Evolutionary conservation across 2,329 filamentous ascomycete genomes (phyloP).

Genomic region (Talaromyces sp.): DNA sequence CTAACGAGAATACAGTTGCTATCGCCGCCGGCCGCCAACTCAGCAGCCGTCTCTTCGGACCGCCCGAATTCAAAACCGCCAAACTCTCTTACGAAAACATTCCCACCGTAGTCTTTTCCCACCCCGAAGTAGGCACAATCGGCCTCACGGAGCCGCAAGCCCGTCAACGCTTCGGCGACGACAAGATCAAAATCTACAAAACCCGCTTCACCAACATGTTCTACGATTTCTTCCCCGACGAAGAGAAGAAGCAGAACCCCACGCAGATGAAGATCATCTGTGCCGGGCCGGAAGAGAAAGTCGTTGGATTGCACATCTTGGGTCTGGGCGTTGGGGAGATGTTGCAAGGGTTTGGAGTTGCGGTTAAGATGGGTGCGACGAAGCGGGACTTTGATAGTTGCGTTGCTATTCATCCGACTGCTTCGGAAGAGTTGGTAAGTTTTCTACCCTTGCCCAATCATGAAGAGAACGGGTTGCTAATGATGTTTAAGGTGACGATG

Average conservation of each 20-base stretch:
- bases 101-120: conserved; percentile 52
- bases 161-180: conserved; percentile 45
- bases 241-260: conserved; percentile 49
- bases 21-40: conserved; percentile 52
- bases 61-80: conserved; percentile 41
- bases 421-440: conserved; percentile 66
- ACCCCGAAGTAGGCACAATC: conserved; percentile 49
- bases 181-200: conserved; percentile 50
- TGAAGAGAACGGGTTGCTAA: background rate
- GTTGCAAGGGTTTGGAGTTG: conserved; percentile 72
- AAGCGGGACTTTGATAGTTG: conserved; percentile 73
- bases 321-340: conserved; percentile 56
- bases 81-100: conserved; percentile 50
- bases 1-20: conserved; percentile 37
- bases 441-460: background rate
- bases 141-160: conserved; percentile 51
- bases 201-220: conserved; percentile 50
- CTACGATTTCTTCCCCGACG: conserved; percentile 45
- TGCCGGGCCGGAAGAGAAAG: conserved; percentile 47
- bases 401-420: conserved; percentile 73
- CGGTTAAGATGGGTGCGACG: conserved; percentile 74
- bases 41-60: conserved; percentile 49
- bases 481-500: conserved; percentile 15
- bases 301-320: conserved; percentile 51
- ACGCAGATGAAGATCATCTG: conserved; percentile 52